Evolutionary conservation across 805 yeast genomes (phyloP), one percentile per base, ranked within the genome.

Genomic region (Ogataea dorogensis): DNA sequence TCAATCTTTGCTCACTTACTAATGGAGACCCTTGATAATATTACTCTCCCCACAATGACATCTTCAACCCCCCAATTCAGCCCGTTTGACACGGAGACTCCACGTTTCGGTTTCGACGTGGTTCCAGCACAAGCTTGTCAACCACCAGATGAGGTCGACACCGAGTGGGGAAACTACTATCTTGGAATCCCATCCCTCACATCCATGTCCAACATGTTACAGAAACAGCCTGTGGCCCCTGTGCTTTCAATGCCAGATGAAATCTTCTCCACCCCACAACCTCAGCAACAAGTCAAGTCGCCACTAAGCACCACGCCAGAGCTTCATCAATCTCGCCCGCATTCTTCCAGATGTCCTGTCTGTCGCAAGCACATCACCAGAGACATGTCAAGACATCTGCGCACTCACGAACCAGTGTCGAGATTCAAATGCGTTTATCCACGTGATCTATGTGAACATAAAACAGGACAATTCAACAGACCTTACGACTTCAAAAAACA

Each of bases 401-500:
- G 85, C 42, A 79, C 79, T 2, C 86, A 79, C 56, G 77, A 76
- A 49, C 58, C 63, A 8, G 72, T 68, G 12, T 67, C 81, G 5
- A 59, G 84, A 23, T 79, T 79, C 53, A 66, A 58, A 22, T 79
- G 86, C 53, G 65, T 73, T 12, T 79, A 68, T 47, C 84, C 84
- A 7, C 63, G 70, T 31, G 60, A 60, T n/a, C 58, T 59, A 28
- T 79, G 86, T 51, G 58, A 68, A 3, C 85, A 79, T 53, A 76
- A 71, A 49, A 67, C 78, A 10, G 79, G 83, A 18, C 73, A 65
- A 49, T 79, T 79, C 61, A 79, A 79, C 58, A 63, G 86, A 31
- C 82, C 81, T 5, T 79, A 79, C 53, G 86, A 79, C 53, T 77
- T 65, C 63, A 79, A 79, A 51, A 79, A 79, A 50, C 86, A 79